Conservation (phyloP, 179 eudicot genomes). For the Carnegiea gigantea region DNA sequence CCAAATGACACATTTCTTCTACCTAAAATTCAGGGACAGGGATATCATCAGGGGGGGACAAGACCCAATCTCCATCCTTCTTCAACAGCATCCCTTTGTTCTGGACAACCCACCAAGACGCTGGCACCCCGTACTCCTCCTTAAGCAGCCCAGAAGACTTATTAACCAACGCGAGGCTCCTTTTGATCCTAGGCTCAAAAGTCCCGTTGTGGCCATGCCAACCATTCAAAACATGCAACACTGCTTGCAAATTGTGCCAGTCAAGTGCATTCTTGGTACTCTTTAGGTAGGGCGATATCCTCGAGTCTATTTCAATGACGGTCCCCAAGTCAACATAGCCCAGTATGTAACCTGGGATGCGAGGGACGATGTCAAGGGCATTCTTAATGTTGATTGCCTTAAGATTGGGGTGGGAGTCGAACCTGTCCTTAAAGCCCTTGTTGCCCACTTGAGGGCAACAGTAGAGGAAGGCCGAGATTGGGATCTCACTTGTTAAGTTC, state of each 20-base stretch:
- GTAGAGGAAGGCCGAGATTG: conserved; percentile 59
- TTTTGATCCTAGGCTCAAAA: conserved; percentile 44
- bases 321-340: conserved; percentile 60
- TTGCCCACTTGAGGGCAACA: conserved; percentile 84
- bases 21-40: conserved; percentile 46
- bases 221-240: conserved; percentile 66
- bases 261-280: conserved; percentile 31
- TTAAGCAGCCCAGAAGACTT: conserved; percentile 65
- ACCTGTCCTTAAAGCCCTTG: conserved; percentile 47
- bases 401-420: conserved; percentile 44
- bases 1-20: neutral
- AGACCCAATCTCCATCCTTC: conserved; percentile 62
- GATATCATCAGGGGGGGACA: conserved; percentile 44
- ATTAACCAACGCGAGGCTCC: conserved; percentile 77
- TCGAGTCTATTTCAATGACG: conserved; percentile 51
- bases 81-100: conserved; percentile 72
- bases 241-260: conserved; percentile 82
- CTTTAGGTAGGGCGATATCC: conserved; percentile 60
- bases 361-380: conserved; percentile 54
- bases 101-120: conserved; percentile 85
- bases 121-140: conserved; percentile 72
- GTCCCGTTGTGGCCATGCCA: conserved; percentile 64
- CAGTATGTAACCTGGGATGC: conserved; percentile 43
- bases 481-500: conserved; percentile 51
- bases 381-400: conserved; percentile 62